phyloP scores from a whole-genome alignment of 768 basidiomycete species.

The Suillus subaureus region DNA sequence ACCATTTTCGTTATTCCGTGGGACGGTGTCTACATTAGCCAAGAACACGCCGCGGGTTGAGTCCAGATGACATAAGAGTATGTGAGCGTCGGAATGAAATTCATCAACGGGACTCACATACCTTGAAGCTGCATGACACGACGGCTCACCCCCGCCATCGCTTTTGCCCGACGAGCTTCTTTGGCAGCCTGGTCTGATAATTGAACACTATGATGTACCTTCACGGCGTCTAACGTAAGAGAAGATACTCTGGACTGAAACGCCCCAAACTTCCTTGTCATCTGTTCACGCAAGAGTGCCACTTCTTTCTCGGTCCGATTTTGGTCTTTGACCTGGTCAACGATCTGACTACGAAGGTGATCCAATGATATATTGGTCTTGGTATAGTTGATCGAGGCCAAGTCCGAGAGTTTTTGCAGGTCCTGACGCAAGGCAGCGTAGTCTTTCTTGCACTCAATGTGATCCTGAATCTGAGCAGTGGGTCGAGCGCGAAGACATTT shows the following conservation, averaged over 20 bases:
- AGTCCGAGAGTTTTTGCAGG: background rate
- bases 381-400: background rate
- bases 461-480: background rate
- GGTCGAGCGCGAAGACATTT: background rate
- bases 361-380: background rate
- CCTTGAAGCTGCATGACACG: conserved; percentile 1
- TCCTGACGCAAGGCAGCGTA: background rate
- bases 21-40: background rate
- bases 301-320: background rate
- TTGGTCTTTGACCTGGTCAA: conserved; percentile 1
- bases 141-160: background rate
- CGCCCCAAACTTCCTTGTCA: background rate
- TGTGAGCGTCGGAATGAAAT: background rate
- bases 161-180: conserved; percentile 1
- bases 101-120: background rate
- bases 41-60: background rate
- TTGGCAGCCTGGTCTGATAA: background rate
- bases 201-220: background rate
- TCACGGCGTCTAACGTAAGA: background rate
- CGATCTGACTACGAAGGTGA: background rate
- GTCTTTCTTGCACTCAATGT: background rate
- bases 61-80: too few species aligned
- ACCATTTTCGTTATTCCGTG: background rate
- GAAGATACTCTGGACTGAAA: conserved; percentile 3
- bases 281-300: conserved; percentile 5